Conservation (phyloP, 106 monocot genomes). For the Dioscorea dumetorum region DNA sequence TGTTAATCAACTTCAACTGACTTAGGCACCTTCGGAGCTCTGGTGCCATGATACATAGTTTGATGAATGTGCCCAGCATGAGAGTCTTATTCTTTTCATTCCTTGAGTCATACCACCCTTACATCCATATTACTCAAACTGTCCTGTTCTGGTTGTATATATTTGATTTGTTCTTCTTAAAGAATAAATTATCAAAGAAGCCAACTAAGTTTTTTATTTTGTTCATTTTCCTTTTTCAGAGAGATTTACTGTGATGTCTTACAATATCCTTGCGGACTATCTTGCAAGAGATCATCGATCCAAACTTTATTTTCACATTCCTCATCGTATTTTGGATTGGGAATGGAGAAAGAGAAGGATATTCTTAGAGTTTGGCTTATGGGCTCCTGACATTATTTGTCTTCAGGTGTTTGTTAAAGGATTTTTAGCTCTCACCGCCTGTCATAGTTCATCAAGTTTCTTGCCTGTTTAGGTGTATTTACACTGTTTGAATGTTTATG, state of each 20-base stretch:
- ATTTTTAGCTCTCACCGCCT: neutral
- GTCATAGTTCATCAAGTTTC: too few relatives aligned
- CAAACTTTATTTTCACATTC: slow-evolving; percentile 79
- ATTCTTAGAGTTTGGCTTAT: slow-evolving; percentile 75
- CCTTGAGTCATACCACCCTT: neutral
- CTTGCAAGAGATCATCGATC: slow-evolving; percentile 68
- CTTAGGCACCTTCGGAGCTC: too few relatives aligned
- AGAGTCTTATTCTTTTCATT: neutral
- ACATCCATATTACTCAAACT: neutral
- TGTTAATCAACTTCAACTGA: too few relatives aligned
- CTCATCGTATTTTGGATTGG: slow-evolving; percentile 63
- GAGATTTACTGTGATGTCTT: slow-evolving; percentile 72
- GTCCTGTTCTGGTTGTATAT: neutral
- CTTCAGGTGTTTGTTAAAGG: slow-evolving; percentile 62
- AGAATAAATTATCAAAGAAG: neutral
- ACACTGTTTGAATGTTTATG: neutral
- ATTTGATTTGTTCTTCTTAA: neutral
- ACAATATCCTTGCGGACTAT: slow-evolving; percentile 97
- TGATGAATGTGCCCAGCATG: neutral
- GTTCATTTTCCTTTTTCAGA: slow-evolving; percentile 32
- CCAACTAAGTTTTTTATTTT: slow-evolving; percentile 2
- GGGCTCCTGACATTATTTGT: slow-evolving; percentile 91
- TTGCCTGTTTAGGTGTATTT: too few relatives aligned
- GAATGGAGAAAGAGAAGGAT: slow-evolving; percentile 82
- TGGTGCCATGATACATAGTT: neutral